These are phyloP conservation scores for Ilyonectria mors-panacis DNA, from an alignment of 2,329 filamentous ascomycete genomes.

Conservation along the genomic window DNA sequence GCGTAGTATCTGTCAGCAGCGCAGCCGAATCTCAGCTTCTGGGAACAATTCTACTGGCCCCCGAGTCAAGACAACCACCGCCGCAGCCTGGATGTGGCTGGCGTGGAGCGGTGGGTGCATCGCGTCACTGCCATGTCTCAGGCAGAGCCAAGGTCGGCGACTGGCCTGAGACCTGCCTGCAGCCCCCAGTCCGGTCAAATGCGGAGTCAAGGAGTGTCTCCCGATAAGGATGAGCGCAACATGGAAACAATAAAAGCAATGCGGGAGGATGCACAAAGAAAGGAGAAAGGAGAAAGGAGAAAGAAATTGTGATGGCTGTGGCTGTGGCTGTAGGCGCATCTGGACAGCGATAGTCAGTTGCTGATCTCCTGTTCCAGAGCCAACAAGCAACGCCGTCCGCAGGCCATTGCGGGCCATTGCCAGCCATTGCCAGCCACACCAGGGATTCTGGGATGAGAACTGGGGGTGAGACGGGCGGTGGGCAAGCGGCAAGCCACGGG, in stretches of 20 bases:
- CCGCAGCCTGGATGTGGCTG: conserved; percentile 8
- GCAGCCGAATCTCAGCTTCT: conserved; percentile 14
- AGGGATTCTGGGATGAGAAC: conserved; percentile 10
- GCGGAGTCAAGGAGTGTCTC: background rate
- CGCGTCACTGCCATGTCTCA: conserved; percentile 27
- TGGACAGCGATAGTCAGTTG: conserved; percentile 11
- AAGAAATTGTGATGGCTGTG: conserved; percentile 1
- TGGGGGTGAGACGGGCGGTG: conserved; percentile 1
- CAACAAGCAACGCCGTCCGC: conserved; percentile 10
- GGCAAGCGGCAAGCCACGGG: conserved; percentile 24
- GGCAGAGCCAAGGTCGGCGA: conserved; percentile 12
- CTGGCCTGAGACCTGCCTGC: conserved; percentile 16
- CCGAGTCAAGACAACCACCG: conserved; percentile 14
- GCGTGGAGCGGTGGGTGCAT: conserved; percentile 2
- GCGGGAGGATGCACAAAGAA: background rate
- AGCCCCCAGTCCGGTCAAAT: background rate
- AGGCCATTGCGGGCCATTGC: background rate
- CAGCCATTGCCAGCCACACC: conserved; percentile 22
- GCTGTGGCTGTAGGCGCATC: background rate
- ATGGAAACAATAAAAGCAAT: background rate
- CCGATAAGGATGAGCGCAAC: background rate
- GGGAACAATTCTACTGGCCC: conserved; percentile 3
- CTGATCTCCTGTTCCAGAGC: conserved; percentile 9
- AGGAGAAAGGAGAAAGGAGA: background rate
- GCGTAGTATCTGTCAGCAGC: conserved; percentile 1